Evolutionary conservation across 768 basidiomycete genomes (phyloP).

Genomic region (Leucogyrophana mollusca): DNA sequence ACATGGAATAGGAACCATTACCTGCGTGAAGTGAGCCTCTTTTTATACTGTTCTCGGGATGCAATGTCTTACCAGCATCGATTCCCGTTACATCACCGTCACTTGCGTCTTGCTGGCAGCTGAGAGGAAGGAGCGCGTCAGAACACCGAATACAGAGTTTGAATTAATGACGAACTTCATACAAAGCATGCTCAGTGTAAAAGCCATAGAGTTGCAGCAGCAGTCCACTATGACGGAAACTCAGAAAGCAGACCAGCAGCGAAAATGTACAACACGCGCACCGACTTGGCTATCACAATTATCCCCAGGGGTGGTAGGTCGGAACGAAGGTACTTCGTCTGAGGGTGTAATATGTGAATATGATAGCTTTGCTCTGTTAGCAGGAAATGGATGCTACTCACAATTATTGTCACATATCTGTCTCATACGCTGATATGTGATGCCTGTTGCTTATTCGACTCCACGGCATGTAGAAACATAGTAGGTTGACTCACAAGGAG

Average conservation of each 20-base stretch:
- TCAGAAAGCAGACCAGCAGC: not conserved
- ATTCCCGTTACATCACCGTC: slow-evolving; percentile 8
- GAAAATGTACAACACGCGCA: slow-evolving; percentile 2
- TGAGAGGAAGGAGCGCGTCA: slow-evolving; percentile 2
- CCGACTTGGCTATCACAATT: slow-evolving; percentile 22
- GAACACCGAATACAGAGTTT: not conserved
- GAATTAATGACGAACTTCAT: slow-evolving; percentile 17
- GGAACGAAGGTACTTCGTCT: slow-evolving; percentile 22
- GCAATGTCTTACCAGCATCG: slow-evolving; percentile 12
- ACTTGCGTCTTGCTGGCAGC: slow-evolving; percentile 20
- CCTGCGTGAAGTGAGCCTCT: slow-evolving; percentile 6
- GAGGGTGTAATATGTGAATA: not conserved
- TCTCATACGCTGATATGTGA: slow-evolving; percentile 23
- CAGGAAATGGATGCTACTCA: slow-evolving; percentile 6
- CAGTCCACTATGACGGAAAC: slow-evolving; percentile 14
- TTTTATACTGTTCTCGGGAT: slow-evolving; percentile 4
- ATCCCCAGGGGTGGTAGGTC: slow-evolving; percentile 20
- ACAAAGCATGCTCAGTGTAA: slow-evolving; percentile 25
- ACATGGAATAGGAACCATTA: slow-evolving; percentile 7
- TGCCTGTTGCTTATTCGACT: too few species aligned
- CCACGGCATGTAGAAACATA: too few species aligned
- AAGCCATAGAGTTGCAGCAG: slow-evolving; percentile 27
- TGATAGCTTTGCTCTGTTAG: not conserved
- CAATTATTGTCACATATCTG: slow-evolving; percentile 23
- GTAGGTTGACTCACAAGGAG: slow-evolving; percentile 29